Percentiles rank a stretch among this genome's conserved stretches.
Evolutionary conservation across 495 filamentous ascomycete species (phyloP).

Genomic region (Penicillium odoratum): DNA sequence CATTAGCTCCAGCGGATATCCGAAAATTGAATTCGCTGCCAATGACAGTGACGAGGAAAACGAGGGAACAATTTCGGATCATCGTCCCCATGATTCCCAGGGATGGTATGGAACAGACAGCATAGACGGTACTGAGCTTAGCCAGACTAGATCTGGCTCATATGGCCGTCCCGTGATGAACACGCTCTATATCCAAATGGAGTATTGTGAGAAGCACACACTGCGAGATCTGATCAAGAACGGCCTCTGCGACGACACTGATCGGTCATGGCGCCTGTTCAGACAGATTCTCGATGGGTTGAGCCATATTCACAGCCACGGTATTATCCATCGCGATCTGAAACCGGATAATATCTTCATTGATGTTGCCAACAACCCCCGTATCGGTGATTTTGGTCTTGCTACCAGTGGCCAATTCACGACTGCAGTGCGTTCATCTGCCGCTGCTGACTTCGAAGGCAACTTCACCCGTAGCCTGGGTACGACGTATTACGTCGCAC

Average conservation of each 20-base stretch:
- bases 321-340: constrained; percentile 95
- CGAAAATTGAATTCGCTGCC: constrained; percentile 70
- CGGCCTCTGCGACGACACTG: constrained; percentile 66
- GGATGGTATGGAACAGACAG: constrained; percentile 24
- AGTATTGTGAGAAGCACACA: constrained; percentile 94
- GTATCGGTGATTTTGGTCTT: constrained; percentile 95
- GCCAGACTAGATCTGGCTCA: constrained; percentile 39
- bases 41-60: constrained; percentile 67
- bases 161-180: constrained; percentile 48
- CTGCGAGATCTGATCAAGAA: constrained; percentile 86
- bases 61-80: constrained; percentile 35
- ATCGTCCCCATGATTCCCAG: constrained; percentile 22
- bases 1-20: constrained; percentile 84
- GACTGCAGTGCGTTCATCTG: constrained; percentile 48
- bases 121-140: constrained; percentile 32
- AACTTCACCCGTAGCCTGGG: constrained; percentile 84
- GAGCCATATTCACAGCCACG: constrained; percentile 83
- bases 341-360: constrained; percentile 99
- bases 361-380: constrained; percentile 82
- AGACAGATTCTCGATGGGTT: constrained; percentile 90
- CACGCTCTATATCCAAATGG: constrained; percentile 88
- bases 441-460: constrained; percentile 48
- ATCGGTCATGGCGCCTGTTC: constrained; percentile 86
- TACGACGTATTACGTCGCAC: constrained; percentile 93
- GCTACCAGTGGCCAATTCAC: constrained; percentile 82